These are phyloP conservation scores for Globisporangium spiculum DNA, from an alignment of 352 stramenopile species.

Conservation along the genomic window DNA sequence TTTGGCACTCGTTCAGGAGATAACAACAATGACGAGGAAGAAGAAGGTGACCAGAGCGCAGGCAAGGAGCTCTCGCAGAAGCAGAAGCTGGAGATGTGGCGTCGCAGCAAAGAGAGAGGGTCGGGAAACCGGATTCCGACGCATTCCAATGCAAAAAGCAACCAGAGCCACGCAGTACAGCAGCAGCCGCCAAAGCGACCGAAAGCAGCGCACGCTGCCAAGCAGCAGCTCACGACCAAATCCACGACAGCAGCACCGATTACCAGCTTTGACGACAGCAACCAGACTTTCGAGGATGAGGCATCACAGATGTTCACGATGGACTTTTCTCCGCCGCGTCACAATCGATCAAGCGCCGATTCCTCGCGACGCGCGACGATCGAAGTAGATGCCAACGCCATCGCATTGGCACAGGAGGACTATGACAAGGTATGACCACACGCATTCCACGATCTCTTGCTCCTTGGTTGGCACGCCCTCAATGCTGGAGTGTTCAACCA, in stretches of 20 bases:
- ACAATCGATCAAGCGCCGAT: constrained; percentile 10
- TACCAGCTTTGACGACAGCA: not conserved
- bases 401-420: not conserved
- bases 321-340: constrained; percentile 25
- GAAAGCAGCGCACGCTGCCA: constrained; percentile 23
- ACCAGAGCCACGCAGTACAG: constrained; percentile 5
- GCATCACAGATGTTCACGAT: constrained; percentile 8
- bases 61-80: constrained; percentile 17
- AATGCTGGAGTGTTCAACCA: not conserved
- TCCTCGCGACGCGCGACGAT: constrained; percentile 20
- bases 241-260: not conserved
- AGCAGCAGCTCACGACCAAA: constrained; percentile 14
- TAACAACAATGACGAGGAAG: constrained; percentile 17
- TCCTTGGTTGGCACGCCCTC: not conserved
- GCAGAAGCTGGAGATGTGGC: constrained; percentile 26
- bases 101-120: constrained; percentile 12
- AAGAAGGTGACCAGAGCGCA: not conserved
- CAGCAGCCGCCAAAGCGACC: constrained; percentile 16
- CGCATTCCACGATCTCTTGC: not conserved
- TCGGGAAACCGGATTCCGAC: constrained; percentile 7
- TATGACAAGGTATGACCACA: constrained; percentile 20
- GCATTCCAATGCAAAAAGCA: not conserved
- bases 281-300: constrained; percentile 21
- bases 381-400: constrained; percentile 8
- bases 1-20: constrained; percentile 8